These are phyloP conservation scores for Claviceps purpurea DNA, from an alignment of 2,329 filamentous ascomycete species.

Conservation along the genomic window DNA sequence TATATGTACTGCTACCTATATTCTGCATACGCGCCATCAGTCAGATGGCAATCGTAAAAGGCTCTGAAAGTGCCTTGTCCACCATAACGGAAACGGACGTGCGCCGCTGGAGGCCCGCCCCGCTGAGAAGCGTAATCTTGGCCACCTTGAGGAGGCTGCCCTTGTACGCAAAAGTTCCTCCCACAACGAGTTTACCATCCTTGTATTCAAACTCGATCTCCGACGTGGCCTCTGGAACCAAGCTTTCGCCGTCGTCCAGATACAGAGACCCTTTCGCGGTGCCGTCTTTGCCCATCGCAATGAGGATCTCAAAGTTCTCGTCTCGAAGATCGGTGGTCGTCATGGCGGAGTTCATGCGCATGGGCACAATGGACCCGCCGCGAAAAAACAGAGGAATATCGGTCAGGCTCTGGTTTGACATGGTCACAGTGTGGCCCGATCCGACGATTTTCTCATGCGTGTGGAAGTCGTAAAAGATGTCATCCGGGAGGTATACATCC, in stretches of 20 bases:
- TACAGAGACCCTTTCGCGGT: constrained; percentile 54
- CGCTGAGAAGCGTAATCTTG: constrained; percentile 1
- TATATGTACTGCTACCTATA: too few relatives aligned
- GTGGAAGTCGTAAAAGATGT: constrained; percentile 33
- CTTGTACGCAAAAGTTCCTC: constrained; percentile 6
- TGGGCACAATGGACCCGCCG: constrained; percentile 49
- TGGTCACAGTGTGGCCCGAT: constrained; percentile 17
- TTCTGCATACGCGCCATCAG: too few relatives aligned
- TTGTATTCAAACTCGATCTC: constrained; percentile 38
- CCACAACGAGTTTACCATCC: constrained; percentile 33
- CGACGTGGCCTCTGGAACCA: constrained; percentile 17
- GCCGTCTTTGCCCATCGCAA: constrained; percentile 49
- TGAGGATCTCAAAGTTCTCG: constrained; percentile 53
- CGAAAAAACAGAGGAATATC: constrained; percentile 50
- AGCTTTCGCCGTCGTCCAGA: constrained; percentile 58
- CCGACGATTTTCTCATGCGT: constrained; percentile 29
- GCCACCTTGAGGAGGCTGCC: not conserved
- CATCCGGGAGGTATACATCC: constrained; percentile 31
- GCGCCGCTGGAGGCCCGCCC: not conserved
- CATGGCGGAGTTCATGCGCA: constrained; percentile 39
- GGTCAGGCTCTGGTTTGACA: constrained; percentile 22
- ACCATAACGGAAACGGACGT: not conserved
- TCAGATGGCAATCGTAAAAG: not conserved
- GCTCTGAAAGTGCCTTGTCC: not conserved
- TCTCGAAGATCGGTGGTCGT: constrained; percentile 49